Percentiles rank a stretch among this genome's conserved stretches.
Conservation (phyloP, 192 early-diverging fungal genomes). For the Helicostylum pulchrum region DNA sequence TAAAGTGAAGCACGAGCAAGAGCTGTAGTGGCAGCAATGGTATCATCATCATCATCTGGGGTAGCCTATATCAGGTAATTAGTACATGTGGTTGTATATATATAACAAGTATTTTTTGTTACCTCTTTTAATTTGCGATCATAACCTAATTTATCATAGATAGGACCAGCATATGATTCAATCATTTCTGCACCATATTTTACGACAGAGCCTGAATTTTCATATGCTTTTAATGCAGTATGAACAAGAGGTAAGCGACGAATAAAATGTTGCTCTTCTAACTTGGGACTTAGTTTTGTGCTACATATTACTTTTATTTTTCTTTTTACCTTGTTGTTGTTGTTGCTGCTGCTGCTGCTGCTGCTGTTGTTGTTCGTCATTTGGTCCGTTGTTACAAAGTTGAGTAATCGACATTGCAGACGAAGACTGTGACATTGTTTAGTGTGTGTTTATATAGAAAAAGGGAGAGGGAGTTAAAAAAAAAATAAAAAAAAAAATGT, state of each 20-base stretch:
- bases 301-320: no score
- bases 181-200: slow-evolving; percentile 75
- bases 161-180: slow-evolving; percentile 72
- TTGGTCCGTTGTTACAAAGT: slow-evolving; percentile 1
- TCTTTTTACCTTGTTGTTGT: no score
- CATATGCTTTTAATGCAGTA: slow-evolving; percentile 70
- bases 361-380: not conserved
- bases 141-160: slow-evolving; percentile 66
- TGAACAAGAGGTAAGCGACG: slow-evolving; percentile 75
- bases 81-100: not conserved
- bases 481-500: no score
- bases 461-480: no score
- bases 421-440: slow-evolving; percentile 12
- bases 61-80: not conserved
- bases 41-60: slow-evolving; percentile 23
- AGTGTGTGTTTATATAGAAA: no score
- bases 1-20: slow-evolving; percentile 35
- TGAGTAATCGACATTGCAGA: slow-evolving; percentile 21
- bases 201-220: slow-evolving; percentile 54
- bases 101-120: not conserved
- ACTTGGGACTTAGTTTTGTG: no score
- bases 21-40: slow-evolving; percentile 30
- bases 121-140: slow-evolving; percentile 5
- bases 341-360: no score
- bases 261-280: slow-evolving; percentile 52